Evolutionary conservation across 2,329 filamentous ascomycete species (phyloP).

Genomic region (Fusarium sp.): DNA sequence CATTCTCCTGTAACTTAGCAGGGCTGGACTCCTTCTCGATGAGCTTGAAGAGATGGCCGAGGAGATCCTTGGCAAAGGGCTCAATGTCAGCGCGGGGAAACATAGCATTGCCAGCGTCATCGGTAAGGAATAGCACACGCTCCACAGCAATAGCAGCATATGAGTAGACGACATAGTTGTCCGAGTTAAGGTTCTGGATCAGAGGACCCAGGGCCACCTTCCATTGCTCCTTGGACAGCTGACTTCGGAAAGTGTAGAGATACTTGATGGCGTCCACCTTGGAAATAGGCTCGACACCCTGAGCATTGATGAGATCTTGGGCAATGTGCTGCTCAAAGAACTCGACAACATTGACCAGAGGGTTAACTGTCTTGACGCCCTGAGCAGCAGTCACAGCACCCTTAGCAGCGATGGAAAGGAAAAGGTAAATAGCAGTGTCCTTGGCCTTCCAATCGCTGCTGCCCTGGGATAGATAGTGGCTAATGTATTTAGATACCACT

Average conservation of each 20-base stretch:
- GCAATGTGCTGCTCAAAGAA: conserved; percentile 96
- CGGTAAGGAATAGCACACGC: conserved; percentile 84
- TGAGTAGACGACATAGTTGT: conserved; percentile 96
- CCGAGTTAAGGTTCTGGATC: conserved; percentile 88
- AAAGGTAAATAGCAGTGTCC: conserved; percentile 97
- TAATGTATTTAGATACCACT: conserved; percentile 88
- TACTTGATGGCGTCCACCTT: conserved; percentile 99
- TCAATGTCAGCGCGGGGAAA: conserved; percentile 84
- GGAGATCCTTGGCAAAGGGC: conserved; percentile 83
- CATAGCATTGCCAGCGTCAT: conserved; percentile 79
- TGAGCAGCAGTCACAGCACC: conserved; percentile 87
- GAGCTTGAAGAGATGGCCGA: conserved; percentile 89
- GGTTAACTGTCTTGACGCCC: conserved; percentile 90
- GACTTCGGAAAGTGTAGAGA: conserved; percentile 95
- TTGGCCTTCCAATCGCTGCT: conserved; percentile 95
- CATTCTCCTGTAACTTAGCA: conserved; percentile 97
- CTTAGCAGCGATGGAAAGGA: conserved; percentile 92
- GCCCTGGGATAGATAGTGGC: conserved; percentile 83
- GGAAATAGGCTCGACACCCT: conserved; percentile 80
- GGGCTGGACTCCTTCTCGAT: conserved; percentile 87
- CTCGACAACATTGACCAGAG: conserved; percentile 87
- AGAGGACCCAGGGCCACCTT: conserved; percentile 87
- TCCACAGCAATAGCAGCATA: conserved; percentile 98
- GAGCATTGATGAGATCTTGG: conserved; percentile 80
- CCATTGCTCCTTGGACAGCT: conserved; percentile 93